A percentile compares a stretch with the other conserved stretches of the same genome.
phyloP scores from a whole-genome alignment of 768 basidiomycete species.

The Kwoniella dejecticola region DNA sequence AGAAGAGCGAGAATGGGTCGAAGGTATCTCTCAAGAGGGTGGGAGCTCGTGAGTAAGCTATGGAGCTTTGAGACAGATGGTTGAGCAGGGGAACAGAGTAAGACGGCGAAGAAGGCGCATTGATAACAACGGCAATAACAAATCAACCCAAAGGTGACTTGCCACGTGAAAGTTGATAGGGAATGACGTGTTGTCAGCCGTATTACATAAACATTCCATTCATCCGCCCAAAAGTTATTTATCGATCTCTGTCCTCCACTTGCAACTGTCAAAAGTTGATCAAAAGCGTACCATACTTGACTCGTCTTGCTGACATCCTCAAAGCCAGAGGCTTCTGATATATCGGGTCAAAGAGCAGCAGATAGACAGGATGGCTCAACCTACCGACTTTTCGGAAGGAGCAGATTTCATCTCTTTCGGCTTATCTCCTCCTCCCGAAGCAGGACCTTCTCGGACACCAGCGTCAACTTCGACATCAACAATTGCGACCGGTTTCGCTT shows the following conservation, averaged over 20 bases:
- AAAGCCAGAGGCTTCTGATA: too few relatives aligned
- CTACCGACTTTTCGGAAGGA: conserved; percentile 22
- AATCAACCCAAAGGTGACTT: too few relatives aligned
- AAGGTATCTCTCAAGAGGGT: not conserved
- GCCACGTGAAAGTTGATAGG: conserved; percentile 1
- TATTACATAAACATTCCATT: not conserved
- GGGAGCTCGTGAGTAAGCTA: not conserved
- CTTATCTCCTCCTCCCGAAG: conserved; percentile 25
- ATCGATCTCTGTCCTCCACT: not conserved
- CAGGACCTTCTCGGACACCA: conserved; percentile 21
- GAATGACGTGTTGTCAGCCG: not conserved
- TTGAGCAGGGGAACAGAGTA: too few relatives aligned
- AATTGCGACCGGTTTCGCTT: not conserved
- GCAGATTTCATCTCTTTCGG: conserved; percentile 52
- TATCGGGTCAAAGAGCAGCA: too few relatives aligned
- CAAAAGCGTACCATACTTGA: not conserved
- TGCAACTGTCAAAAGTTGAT: not conserved
- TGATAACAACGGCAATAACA: too few relatives aligned
- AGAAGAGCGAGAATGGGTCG: not conserved
- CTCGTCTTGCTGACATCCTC: too few relatives aligned
- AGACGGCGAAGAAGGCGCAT: too few relatives aligned
- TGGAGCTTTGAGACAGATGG: too few relatives aligned
- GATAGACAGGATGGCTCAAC: not conserved
- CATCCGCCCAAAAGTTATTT: not conserved
- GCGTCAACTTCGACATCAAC: not conserved